A percentile compares a stretch with the other conserved stretches of the same genome.
phyloP scores from a whole-genome alignment of 768 basidiomycete species.

The Amanita jacksonii region DNA sequence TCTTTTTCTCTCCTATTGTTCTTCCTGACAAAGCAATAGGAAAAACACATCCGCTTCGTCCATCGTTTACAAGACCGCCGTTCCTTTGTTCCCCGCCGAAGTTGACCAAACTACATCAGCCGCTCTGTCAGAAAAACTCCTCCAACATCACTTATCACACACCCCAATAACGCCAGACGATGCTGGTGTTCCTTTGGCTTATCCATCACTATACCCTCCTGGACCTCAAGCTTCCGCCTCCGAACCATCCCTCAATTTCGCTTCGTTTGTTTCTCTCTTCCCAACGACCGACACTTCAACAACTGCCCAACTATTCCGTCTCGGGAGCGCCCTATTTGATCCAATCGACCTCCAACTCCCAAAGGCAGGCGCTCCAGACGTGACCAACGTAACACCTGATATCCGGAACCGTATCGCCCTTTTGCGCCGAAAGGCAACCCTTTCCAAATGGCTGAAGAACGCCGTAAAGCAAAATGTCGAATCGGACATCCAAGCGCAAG shows the following conservation, averaged over 20 bases:
- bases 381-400: conserved; percentile 41
- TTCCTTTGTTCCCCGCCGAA: conserved; percentile 24
- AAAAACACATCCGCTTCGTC: conserved; percentile 55
- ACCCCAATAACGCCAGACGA: conserved; percentile 66
- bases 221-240: conserved; percentile 18
- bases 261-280: conserved; percentile 67
- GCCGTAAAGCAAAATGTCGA: conserved; percentile 67
- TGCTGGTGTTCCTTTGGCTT: conserved; percentile 59
- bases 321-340: conserved; percentile 87
- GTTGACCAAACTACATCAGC: conserved; percentile 13
- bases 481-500: conserved; percentile 29
- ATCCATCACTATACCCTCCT: conserved; percentile 36
- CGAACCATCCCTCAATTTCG: conserved; percentile 53
- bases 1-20: neutral
- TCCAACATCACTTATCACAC: conserved; percentile 69
- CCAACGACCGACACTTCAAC: conserved; percentile 59
- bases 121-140: conserved; percentile 46
- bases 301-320: conserved; percentile 78
- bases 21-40: conserved; percentile 21
- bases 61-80: conserved; percentile 39
- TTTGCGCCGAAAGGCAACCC: conserved; percentile 65
- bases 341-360: conserved; percentile 55
- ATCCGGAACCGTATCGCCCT: conserved; percentile 49
- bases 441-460: conserved; percentile 80
- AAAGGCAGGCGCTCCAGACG: conserved; percentile 8